phyloP scores from a whole-genome alignment of 768 basidiomycete genomes.

The Crassisporium funariophilum region DNA sequence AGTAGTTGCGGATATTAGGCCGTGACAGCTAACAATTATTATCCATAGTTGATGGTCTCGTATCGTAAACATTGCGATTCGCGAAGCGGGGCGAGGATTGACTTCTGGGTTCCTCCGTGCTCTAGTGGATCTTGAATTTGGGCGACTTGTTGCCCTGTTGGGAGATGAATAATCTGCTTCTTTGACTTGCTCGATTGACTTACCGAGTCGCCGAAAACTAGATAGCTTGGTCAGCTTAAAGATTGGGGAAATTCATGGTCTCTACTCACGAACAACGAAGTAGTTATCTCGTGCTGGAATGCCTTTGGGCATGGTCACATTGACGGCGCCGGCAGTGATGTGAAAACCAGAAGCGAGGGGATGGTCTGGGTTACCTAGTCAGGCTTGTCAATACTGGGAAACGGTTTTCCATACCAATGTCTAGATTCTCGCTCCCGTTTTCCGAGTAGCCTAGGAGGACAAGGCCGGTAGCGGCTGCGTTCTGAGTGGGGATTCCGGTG shows the following conservation, averaged over 20 bases:
- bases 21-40: no score
- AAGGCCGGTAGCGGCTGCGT: constrained; percentile 35
- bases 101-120: background rate
- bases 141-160: constrained; percentile 32
- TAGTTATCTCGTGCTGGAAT: constrained; percentile 40
- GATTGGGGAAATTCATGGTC: constrained; percentile 3
- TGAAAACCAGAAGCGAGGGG: constrained; percentile 46
- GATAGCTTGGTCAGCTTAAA: background rate
- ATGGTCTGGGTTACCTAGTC: no score
- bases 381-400: no score
- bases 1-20: no score
- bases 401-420: constrained; percentile 40
- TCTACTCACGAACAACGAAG: constrained; percentile 47
- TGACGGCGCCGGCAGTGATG: constrained; percentile 37
- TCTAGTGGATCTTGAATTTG: constrained; percentile 29
- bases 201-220: constrained; percentile 53
- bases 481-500: constrained; percentile 38
- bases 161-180: background rate
- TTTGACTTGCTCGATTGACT: background rate
- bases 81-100: background rate
- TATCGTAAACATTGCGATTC: background rate
- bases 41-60: background rate
- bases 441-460: constrained; percentile 48
- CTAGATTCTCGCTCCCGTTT: constrained; percentile 49
- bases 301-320: constrained; percentile 39